Evolutionary conservation across 148 eudicot species (phyloP).

Genomic region (Suaeda aralocaspica): DNA sequence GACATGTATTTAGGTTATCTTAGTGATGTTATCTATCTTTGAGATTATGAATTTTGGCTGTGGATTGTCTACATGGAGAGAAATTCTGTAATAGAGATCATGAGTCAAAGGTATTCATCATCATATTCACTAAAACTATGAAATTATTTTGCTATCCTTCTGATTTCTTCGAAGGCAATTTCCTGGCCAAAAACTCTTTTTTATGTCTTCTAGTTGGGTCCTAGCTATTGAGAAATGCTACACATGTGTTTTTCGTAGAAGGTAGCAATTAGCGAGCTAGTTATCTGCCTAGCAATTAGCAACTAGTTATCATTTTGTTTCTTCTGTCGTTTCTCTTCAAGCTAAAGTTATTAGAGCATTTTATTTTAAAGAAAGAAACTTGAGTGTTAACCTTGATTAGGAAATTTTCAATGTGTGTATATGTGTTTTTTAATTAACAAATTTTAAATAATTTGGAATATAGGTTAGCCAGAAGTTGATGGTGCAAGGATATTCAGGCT

Average conservation of each 20-base stretch:
- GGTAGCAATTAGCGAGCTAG: too few species aligned
- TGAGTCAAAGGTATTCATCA: neutral
- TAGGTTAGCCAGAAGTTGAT: slow-evolving; percentile 96
- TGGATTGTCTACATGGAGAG: neutral
- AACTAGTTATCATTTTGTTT: neutral
- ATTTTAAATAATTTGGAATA: neutral
- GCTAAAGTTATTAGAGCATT: neutral
- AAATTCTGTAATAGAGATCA: neutral
- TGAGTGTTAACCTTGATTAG: neutral
- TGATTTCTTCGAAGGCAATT: neutral
- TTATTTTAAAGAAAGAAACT: slow-evolving; percentile 5
- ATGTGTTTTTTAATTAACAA: neutral
- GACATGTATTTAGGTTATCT: neutral
- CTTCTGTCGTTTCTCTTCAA: too few species aligned
- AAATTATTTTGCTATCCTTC: neutral
- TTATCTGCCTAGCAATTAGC: neutral
- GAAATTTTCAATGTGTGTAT: too few species aligned
- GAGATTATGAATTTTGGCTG: slow-evolving; percentile 3
- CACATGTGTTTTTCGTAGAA: neutral
- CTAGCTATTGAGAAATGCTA: neutral
- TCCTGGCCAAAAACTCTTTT: neutral
- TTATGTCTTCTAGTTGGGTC: neutral
- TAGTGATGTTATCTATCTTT: slow-evolving; percentile 1
- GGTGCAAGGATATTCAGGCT: slow-evolving; percentile 99
- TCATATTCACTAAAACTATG: neutral